Percentiles rank a stretch among this genome's conserved stretches.
These are phyloP conservation scores for Cryptococcus sp. DNA, from an alignment of 1,284 basidiomycete species.

Conservation along the genomic window DNA sequence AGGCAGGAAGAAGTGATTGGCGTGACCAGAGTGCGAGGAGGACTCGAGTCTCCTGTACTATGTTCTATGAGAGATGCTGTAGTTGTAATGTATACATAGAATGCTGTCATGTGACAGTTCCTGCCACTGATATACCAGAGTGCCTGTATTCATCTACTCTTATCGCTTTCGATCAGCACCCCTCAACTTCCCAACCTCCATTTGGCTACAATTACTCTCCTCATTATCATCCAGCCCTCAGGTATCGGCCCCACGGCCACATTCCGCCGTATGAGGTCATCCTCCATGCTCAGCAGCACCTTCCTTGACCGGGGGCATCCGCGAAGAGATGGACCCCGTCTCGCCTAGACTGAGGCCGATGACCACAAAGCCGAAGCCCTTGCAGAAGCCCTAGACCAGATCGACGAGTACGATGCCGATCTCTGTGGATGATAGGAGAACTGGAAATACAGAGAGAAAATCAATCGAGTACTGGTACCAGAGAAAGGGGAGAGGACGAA, in stretches of 20 bases:
- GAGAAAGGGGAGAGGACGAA: conserved; percentile 49
- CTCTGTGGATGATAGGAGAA: conserved; percentile 12
- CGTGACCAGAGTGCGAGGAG: too few relatives aligned
- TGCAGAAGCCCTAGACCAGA: conserved; percentile 48
- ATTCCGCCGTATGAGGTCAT: conserved; percentile 20
- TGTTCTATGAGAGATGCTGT: too few relatives aligned
- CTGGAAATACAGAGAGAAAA: neutral
- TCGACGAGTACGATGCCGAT: conserved; percentile 43
- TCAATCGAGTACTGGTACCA: conserved; percentile 45
- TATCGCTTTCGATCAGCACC: neutral
- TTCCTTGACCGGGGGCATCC: conserved; percentile 30
- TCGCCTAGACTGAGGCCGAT: conserved; percentile 45
- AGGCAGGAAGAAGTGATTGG: conserved; percentile 30
- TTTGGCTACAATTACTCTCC: neutral
- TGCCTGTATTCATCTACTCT: neutral
- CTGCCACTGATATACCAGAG: neutral
- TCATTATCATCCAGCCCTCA: too few relatives aligned
- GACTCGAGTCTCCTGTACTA: too few relatives aligned
- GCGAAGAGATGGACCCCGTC: conserved; percentile 31
- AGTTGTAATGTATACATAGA: neutral
- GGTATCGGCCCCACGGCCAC: conserved; percentile 2
- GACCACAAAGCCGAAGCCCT: conserved; percentile 43
- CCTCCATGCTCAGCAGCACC: conserved; percentile 28
- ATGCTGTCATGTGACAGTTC: neutral
- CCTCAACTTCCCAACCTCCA: neutral